A percentile compares a stretch with the other conserved stretches of the same genome.
Conservation (phyloP, 208 protist genomes). For the Leishmania lainsoni region DNA sequence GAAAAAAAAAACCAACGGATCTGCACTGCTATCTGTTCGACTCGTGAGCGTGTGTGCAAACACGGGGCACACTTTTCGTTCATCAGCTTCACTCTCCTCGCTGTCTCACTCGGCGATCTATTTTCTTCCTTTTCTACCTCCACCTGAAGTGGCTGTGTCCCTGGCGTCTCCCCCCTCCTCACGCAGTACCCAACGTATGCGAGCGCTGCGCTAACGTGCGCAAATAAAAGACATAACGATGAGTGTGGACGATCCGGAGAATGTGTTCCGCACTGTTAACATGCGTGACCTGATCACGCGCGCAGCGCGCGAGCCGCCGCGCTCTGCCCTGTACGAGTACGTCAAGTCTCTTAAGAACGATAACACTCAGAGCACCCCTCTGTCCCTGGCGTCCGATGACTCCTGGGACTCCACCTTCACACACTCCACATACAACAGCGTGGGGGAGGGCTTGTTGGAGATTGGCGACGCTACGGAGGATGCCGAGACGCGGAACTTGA, state of each 20-base stretch:
- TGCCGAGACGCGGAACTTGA: constrained; percentile 56
- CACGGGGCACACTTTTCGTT: neutral
- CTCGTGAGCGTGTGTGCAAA: neutral
- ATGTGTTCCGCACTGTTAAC: constrained; percentile 20
- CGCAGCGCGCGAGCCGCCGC: constrained; percentile 17
- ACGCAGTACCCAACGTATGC: too few relatives aligned
- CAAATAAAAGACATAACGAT: neutral
- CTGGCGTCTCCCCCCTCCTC: neutral
- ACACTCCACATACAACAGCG: constrained; percentile 40
- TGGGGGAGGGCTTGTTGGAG: constrained; percentile 24
- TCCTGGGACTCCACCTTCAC: constrained; percentile 59
- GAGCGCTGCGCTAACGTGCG: neutral
- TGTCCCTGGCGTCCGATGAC: constrained; percentile 57
- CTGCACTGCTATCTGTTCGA: neutral
- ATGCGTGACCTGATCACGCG: constrained; percentile 35
- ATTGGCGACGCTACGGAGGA: constrained; percentile 25
- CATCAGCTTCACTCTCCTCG: neutral
- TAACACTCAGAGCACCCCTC: constrained; percentile 4
- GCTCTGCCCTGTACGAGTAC: constrained; percentile 55
- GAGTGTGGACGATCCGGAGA: constrained; percentile 7
- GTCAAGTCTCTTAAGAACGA: constrained; percentile 31
- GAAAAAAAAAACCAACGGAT: neutral
- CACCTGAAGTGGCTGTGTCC: neutral
- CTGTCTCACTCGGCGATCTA: neutral
- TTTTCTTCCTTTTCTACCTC: neutral